Evolutionary conservation across 192 early-diverging fungal genomes (phyloP), one percentile per base, ranked within the genome.

Genomic region (Chytriomyces confervae): DNA sequence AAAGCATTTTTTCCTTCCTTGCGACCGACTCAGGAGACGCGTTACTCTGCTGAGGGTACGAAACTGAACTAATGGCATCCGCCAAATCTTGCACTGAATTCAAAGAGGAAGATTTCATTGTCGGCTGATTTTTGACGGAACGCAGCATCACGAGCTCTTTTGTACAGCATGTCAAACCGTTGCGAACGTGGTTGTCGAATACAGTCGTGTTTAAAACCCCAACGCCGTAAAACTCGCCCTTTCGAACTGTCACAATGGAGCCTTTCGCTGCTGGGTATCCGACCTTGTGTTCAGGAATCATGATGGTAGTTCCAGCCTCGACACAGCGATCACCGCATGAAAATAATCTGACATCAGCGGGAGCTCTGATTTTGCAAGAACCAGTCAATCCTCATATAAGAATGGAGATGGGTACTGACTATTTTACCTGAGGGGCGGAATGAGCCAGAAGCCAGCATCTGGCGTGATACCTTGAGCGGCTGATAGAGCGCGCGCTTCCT

Each of bases 211-310:
- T 72, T 8, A 72, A 18, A 47, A 79, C 69, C 10, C 77, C 77
- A 20, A 79, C 44, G 3, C 77, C 77, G 43, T 79, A 79, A 43
- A 62, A 70, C 24, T 72, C 77, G 7, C 77, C 77, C 29, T 62
- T 62, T 3, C 66, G 63, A 20, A 79, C 62, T 8, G 69, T 70
- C 36, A 79, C 77, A 45, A 69, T 79, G 7, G 77, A 79, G 7
- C 77, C 77, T 36, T 69, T 50, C 50, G 46, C 66, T 8, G 77
- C 77, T 7, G 77, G 77, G 44, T 79, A 79, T 45, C 77, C 77
- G 13, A 79, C 69, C 16, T 45, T 45, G 62, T 74, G 72, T 44
- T 79, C 77, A 5, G 77, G 77, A 66, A 79, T 79, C 13, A 79
- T 51, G 49, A 79, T 63, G 8, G 69, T 36, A 4, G 77, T 79